Evolutionary conservation across 352 stramenopile species (phyloP), one percentile per base, ranked within the genome.

Genomic region (Discostella stelligera): DNA sequence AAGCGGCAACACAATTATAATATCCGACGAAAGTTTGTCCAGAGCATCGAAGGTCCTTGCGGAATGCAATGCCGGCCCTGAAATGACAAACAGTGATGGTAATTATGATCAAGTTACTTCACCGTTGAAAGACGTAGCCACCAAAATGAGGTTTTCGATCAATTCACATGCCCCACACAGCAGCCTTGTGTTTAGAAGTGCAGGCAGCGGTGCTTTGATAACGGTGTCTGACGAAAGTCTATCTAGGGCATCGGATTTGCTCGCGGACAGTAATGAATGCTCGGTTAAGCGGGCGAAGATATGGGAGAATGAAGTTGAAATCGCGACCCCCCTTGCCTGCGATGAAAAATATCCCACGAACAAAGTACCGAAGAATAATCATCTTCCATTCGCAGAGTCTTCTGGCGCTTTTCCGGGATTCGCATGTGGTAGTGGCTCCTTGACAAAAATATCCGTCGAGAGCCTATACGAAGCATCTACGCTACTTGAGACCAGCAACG

Each of bases 181-280:
- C 16, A 10, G 32, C 13, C 32, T 32, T 18, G 52, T 53, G 23
- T 77, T 77, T 63, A 16, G 52, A 11, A 77, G 46, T 53, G 59
- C 68, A 44, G 68, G 59, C n/a, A 77, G 23, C n/a, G 52, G 53
- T 32, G 25, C 58, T 55, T 25, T 44, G 13, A 77, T 70, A 49
- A 9, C 27, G 5, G 13, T 55, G 27, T 77, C 69, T 10, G 39
- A 71, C 49, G n/a, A 58, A 30, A 58, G 37, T 58, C 23, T 58
- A 58, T 58, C 50, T 9, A 58, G 25, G 20, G 50, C 50, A 18
- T 25, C 50, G 25, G 18, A 58, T 9, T 58, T 58, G 20, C 50
- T 58, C 3, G 21, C 50, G 7, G 2, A 21, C 23, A n/a, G 50
- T 6, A 58, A 58, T 58, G 50, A n/a, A 16, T n/a, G 50, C 16